Evolutionary conservation across 805 yeast genomes (phyloP), one percentile per base, ranked within the genome.

Genomic region (Scheffersomyces spartinae): DNA sequence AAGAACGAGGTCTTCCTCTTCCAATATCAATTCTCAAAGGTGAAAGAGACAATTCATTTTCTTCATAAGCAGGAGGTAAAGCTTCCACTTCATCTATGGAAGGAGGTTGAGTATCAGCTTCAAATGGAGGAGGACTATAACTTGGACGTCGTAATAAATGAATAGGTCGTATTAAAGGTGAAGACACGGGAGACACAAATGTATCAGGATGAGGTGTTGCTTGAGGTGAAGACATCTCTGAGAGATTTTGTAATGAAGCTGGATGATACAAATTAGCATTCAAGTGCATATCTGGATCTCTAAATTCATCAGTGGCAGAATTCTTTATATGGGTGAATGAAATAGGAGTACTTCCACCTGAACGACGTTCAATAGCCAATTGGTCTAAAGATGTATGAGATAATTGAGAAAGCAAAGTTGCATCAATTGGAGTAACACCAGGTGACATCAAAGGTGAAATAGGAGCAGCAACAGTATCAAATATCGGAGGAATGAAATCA

Each of bases 111-210:
- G 26, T 20, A 17, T 35, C 43, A 3, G 47, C 48, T 11, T 42
- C 69, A 33, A 77, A 75, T 4, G 81, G 69, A 1, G 83, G 84
- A 4, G 83, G 83, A 20, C 71, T 71, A 18, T 57, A 39, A 4
- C 73, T 61, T 10, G 79, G 81, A 35, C 60, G 53, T 26, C 80
- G 52, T 7, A 68, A 42, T 12, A 69, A 43, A 38, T 67, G 70
- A 14, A 74, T 63, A 0, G 83, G 80, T 17, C 78, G 37, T 15
- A 17, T n/a, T 7, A 7, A n/a, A 9, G 29, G 35, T 21, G 17
- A 53, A 43, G 4, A 36, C 7, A 41, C 29, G 5, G 75, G 74
- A 1, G 78, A 68, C 13, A 59, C 50, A 26, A 52, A 40, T 1
- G 54, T 47, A 2, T 39, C 49, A 4, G 54, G 51, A 34, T 46